Conservation (phyloP, 345 rosid species). For the Eucalyptus grandis region DNA sequence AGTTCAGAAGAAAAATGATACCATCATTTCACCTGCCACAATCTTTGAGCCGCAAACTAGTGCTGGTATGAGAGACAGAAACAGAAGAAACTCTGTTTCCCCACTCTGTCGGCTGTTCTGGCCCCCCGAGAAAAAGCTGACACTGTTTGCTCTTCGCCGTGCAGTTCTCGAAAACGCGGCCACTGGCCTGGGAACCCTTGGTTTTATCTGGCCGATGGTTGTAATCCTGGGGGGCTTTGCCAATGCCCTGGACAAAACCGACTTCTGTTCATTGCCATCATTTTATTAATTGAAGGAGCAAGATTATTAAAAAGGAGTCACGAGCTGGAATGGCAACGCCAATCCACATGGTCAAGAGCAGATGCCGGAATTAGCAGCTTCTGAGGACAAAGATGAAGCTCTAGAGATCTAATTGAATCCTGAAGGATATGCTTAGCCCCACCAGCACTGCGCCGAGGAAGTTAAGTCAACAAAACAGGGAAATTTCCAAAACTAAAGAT, state of each 20-base stretch:
- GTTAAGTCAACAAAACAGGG: neutral
- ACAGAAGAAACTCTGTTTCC: neutral
- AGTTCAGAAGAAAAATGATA: neutral
- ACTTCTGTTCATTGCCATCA: constrained; percentile 66
- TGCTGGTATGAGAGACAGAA: neutral
- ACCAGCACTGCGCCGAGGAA: neutral
- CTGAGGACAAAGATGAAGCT: constrained; percentile 29
- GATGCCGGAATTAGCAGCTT: constrained; percentile 59
- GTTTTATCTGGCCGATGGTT: constrained; percentile 86
- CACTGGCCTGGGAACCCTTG: constrained; percentile 62
- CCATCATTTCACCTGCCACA: neutral
- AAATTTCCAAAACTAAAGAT: neutral
- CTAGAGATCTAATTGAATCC: constrained; percentile 9
- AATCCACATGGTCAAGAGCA: constrained; percentile 61
- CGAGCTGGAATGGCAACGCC: constrained; percentile 84
- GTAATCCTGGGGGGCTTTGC: constrained; percentile 84
- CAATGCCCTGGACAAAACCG: constrained; percentile 46
- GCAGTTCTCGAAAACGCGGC: constrained; percentile 66
- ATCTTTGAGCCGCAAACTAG: neutral
- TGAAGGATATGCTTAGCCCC: constrained; percentile 6
- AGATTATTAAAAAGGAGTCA: constrained; percentile 68
- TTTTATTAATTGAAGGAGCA: constrained; percentile 61
- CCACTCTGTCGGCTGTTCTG: neutral
- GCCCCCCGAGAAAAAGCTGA: constrained; percentile 67
- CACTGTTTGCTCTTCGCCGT: constrained; percentile 63